Evolutionary conservation across 495 filamentous ascomycete species (phyloP).

Genomic region (Penicillium lividum): DNA sequence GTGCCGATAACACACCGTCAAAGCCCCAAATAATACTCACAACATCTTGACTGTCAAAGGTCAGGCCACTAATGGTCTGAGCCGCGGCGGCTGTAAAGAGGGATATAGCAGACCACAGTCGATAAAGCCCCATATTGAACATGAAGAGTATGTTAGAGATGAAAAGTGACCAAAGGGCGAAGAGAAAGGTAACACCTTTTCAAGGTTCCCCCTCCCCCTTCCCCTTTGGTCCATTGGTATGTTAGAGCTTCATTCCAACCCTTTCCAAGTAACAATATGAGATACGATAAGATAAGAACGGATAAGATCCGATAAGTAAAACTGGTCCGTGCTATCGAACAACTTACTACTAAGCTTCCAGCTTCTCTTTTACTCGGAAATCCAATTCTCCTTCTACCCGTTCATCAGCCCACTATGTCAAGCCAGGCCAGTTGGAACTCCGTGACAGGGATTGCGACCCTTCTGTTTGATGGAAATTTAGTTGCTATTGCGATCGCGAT

Average conservation of each 20-base stretch:
- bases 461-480: conserved; percentile 45
- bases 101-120: conserved; percentile 41
- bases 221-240: conserved; percentile 21
- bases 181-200: neutral
- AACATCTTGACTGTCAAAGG: conserved; percentile 47
- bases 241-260: conserved; percentile 19
- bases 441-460: conserved; percentile 40
- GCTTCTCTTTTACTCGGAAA: too few species aligned
- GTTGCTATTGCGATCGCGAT: conserved; percentile 63
- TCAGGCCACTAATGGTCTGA: conserved; percentile 56
- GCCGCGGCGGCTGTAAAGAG: conserved; percentile 50
- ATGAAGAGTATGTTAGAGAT: conserved; percentile 8
- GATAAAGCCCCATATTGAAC: conserved; percentile 38
- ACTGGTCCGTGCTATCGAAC: conserved; percentile 27
- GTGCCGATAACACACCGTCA: conserved; percentile 43
- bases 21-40: conserved; percentile 38
- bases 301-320: conserved; percentile 15
- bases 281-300: conserved; percentile 20
- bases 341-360: neutral
- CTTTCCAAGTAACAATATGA: conserved; percentile 12
- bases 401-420: conserved; percentile 30
- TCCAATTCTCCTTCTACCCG: conserved; percentile 3
- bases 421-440: conserved; percentile 38
- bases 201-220: neutral
- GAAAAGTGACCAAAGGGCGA: conserved; percentile 6